Percentiles rank a stretch among this genome's conserved stretches.
These are phyloP conservation scores for Botrytis fabae DNA, from an alignment of 2,329 filamentous ascomycete genomes.

Conservation along the genomic window DNA sequence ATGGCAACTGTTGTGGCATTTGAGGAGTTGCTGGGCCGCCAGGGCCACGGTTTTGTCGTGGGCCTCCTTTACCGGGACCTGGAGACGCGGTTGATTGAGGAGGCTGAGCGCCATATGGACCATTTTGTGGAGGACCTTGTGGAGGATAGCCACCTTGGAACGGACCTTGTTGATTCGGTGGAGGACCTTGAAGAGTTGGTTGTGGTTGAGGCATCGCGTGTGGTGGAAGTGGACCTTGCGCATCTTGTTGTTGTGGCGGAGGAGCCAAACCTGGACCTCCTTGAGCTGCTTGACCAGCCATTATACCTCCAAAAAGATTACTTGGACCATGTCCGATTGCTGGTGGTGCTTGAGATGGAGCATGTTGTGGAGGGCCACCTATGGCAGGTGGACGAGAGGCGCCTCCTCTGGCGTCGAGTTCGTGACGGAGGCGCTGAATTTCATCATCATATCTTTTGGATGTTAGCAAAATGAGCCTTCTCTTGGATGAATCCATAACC, in stretches of 20 bases:
- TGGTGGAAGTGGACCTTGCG: conserved; percentile 22
- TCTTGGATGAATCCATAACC: conserved; percentile 39
- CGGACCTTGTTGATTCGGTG: conserved; percentile 60
- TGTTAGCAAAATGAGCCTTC: conserved; percentile 21
- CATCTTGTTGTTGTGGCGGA: conserved; percentile 53
- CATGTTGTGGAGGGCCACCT: conserved; percentile 71
- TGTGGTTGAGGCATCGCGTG: conserved; percentile 63
- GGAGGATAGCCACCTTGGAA: conserved; percentile 60
- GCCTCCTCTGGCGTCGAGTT: conserved; percentile 73
- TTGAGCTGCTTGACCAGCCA: conserved; percentile 83
- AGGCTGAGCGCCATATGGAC: conserved; percentile 73
- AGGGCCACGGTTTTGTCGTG: conserved; percentile 64
- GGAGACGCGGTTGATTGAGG: conserved; percentile 85
- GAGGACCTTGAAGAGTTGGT: conserved; percentile 49
- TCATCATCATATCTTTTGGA: conserved; percentile 84
- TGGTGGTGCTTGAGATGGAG: conserved; percentile 78
- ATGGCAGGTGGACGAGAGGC: conserved; percentile 67
- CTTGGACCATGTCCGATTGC: conserved; percentile 83
- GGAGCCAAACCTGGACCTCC: conserved; percentile 82
- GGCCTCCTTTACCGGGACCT: conserved; percentile 68
- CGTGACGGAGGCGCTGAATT: conserved; percentile 78
- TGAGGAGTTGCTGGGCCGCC: conserved; percentile 83
- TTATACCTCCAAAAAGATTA: conserved; percentile 93
- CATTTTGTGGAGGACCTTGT: conserved; percentile 56
- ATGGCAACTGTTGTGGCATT: conserved; percentile 83